Base-by-base conservation (phyloP, 2,329 filamentous ascomycete species). In the Pseudogymnoascus sp. region DNA sequence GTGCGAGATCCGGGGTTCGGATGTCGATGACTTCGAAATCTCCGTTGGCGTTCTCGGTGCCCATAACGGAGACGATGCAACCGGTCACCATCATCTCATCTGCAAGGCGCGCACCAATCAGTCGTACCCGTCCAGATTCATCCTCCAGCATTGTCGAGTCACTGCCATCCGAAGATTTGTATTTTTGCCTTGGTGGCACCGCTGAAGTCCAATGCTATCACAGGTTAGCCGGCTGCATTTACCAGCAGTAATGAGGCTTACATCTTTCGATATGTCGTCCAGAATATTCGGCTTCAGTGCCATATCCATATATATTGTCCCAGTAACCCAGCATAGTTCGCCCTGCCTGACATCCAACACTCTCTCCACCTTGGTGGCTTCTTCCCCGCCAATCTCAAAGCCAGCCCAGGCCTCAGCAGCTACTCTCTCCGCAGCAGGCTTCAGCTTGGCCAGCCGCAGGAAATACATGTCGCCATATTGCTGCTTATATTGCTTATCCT, bases 381-480 rank as follows among this genome's bases (percentile, higher is more conserved):
- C 79, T 73, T 96, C 91, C 38, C 86, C 90, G 5, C 84, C 90
- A 67, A 97, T 87, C 72, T 88, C 83, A 61, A 91, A 88, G 60
- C 85, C 88, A 55, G 85, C 81, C 91, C 95, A 99, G 5, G 88
- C 86, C 35, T 88, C 86, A 14, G 78, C 76, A 0, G 93, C 93
- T 60, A 90, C 82, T 65, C 83, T 76, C 69, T 96, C 90, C 0
- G 96, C 89, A 0, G 85, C 83, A 8, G 92, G 90, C 76, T 93
- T 97, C 74, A 99, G 85, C 76, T 90, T 89, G 38, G 91, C 86
- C 23, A 99, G 83, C 11, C 95, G 89, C 69, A 97, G 75, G 73
- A 97, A 99, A 81, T 99, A 99, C 85, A 97, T 93, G 76, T 99
- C 95, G 66, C 89, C 91, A 83, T 90, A 99, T 77, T 99, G 95